These are phyloP conservation scores for Lasiosphaeria hispida DNA, from an alignment of 495 filamentous ascomycete species.

Conservation along the genomic window DNA sequence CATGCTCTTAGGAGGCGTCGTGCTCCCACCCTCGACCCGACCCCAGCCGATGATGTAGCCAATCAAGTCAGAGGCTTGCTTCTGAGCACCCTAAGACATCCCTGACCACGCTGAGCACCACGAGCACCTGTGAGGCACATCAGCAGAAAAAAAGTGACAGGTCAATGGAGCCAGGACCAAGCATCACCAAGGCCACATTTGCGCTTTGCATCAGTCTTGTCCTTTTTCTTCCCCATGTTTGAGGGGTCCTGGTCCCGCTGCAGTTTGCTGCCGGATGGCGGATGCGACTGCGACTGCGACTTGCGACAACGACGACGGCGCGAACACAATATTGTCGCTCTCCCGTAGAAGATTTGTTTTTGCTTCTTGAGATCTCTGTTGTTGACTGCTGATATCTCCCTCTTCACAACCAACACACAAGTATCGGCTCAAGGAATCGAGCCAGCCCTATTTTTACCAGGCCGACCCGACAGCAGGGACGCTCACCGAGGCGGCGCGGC, in stretches of 20 bases:
- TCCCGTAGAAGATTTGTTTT: too few species aligned
- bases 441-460: background rate
- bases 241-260: too few species aligned
- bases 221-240: too few species aligned
- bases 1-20: background rate
- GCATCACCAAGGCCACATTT: background rate
- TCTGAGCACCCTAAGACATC: background rate
- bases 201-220: background rate
- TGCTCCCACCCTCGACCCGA: conserved; percentile 3
- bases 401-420: too few species aligned
- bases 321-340: too few species aligned
- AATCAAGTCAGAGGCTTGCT: background rate
- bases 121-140: background rate
- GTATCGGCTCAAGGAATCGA: too few species aligned
- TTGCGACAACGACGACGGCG: too few species aligned
- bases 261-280: too few species aligned
- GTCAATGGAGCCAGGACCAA: background rate
- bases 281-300: too few species aligned
- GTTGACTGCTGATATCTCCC: too few species aligned
- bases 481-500: background rate
- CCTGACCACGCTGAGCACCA: too few species aligned
- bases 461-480: background rate
- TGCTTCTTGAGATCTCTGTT: too few species aligned
- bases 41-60: background rate
- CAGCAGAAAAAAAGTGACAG: conserved; percentile 9